Conservation (phyloP, 1,284 basidiomycete genomes). For the Taiwanofungus camphoratus region DNA sequence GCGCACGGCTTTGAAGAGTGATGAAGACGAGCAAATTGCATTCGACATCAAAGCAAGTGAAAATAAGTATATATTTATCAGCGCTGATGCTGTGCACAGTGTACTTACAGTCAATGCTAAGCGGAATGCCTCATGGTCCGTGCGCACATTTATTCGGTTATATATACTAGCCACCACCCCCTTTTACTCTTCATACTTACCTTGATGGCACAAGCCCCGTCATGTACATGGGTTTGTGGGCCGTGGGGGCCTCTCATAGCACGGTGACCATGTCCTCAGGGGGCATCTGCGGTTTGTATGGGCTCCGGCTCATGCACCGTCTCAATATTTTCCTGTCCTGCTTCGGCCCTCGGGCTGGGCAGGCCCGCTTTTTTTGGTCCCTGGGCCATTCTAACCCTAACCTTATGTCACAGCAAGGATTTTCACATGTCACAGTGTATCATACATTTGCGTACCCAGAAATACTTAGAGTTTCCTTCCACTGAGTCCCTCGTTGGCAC, state of each 20-base stretch:
- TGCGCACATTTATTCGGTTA: background rate
- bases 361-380: slow-evolving; percentile 19
- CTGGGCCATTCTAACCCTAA: slow-evolving; percentile 23
- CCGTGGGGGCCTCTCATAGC: slow-evolving; percentile 26
- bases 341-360: slow-evolving; percentile 26
- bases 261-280: slow-evolving; percentile 30
- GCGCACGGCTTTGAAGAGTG: too few species aligned
- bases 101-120: too few species aligned
- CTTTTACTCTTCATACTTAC: slow-evolving; percentile 34
- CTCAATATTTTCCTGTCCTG: slow-evolving; percentile 27
- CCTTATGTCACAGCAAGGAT: too few species aligned
- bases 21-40: too few species aligned
- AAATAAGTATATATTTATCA: too few species aligned
- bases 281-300: slow-evolving; percentile 25
- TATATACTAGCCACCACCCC: background rate
- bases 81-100: too few species aligned
- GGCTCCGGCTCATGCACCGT: slow-evolving; percentile 27
- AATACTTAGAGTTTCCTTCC: too few species aligned
- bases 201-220: slow-evolving; percentile 29
- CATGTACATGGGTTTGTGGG: slow-evolving; percentile 24
- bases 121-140: too few species aligned
- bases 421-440: too few species aligned
- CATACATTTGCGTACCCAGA: too few species aligned
- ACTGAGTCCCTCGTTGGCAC: too few species aligned
- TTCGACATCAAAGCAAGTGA: too few species aligned